Base-by-base conservation (phyloP, 352 stramenopile genomes). In the Phytophthora idaei region DNA sequence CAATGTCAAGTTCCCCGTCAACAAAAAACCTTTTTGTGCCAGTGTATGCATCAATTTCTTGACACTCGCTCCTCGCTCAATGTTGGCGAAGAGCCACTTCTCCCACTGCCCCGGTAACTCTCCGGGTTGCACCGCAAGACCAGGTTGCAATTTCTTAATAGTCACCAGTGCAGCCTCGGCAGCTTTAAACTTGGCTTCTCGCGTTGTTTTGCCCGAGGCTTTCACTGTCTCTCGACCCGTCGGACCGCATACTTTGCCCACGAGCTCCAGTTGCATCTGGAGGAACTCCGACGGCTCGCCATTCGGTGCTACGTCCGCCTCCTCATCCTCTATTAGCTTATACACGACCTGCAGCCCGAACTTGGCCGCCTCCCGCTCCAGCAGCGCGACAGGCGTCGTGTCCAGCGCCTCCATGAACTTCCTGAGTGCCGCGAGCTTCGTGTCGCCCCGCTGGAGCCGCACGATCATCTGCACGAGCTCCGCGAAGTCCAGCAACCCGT, bases 181-280 rank as follows among this genome's bases (percentile, higher is more conserved):
- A 39, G 72, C 83, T 50, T 83, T 82, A 68, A 90, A 88, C 52
- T 94, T 94, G 54, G 85, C 83, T 49, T 94, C 83, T 56, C 80
- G 80, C 1, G 81, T 90, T 3, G 77, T 86, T 54, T 76, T 83
- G 0, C 83, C 83, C 3, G 77, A 57, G 1, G 69, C 71, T 59
- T 83, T 74, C 2, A 92, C 64, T 27, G 45, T 71, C 50, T 81
- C 69, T 34, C 51, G 47, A n/a, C 76, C 71, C 8, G 61, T 73
- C 0, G 76, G 52, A 1, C 70, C 81, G 39, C 81, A 87, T 42
- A 74, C 87, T 67, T 90, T 87, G 15, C 81, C 77, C 7, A 71
- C 49, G 17, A 93, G 71, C 36, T 64, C 66, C 42, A 92, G 55
- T 48, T 85, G 66, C 71, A 94, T 83, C 3, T 80, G 50, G 12